phyloP scores from a whole-genome alignment of 225 moss, liverwort and hornwort genomes.

The Polytrichum commune region DNA sequence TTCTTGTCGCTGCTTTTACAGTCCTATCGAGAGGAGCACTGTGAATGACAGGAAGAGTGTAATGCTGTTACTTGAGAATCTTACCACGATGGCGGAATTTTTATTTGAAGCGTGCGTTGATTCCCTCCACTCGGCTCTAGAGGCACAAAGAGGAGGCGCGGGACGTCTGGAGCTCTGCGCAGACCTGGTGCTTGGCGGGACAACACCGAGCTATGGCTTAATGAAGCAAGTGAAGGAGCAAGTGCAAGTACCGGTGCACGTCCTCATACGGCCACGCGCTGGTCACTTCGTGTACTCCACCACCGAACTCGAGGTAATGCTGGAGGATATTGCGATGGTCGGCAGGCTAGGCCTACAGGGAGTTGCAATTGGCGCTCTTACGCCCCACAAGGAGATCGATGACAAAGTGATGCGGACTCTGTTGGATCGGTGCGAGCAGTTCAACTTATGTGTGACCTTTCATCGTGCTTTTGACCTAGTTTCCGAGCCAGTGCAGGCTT shows the following conservation, averaged over 20 bases:
- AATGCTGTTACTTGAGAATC: no score
- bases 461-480: conserved; percentile 49
- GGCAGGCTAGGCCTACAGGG: conserved; percentile 33
- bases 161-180: conserved; percentile 34
- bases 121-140: conserved; percentile 41
- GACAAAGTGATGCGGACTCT: conserved; percentile 12
- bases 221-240: conserved; percentile 35
- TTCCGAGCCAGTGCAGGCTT: conserved; percentile 17
- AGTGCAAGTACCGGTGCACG: conserved; percentile 30
- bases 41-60: no score
- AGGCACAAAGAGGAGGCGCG: conserved; percentile 39
- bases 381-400: conserved; percentile 16
- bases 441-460: conserved; percentile 28
- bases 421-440: conserved; percentile 12
- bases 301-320: conserved; percentile 32
- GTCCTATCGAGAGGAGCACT: no score
- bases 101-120: conserved; percentile 45
- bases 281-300: conserved; percentile 41
- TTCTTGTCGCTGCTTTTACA: no score
- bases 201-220: conserved; percentile 43
- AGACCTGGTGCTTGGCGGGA: conserved; percentile 21
- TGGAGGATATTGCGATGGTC: conserved; percentile 22
- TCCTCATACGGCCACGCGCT: conserved; percentile 31
- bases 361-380: conserved; percentile 40
- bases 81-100: conserved; percentile 15